These are phyloP conservation scores for Neocucurbitaria cava DNA, from an alignment of 2,329 filamentous ascomycete species.

Conservation along the genomic window DNA sequence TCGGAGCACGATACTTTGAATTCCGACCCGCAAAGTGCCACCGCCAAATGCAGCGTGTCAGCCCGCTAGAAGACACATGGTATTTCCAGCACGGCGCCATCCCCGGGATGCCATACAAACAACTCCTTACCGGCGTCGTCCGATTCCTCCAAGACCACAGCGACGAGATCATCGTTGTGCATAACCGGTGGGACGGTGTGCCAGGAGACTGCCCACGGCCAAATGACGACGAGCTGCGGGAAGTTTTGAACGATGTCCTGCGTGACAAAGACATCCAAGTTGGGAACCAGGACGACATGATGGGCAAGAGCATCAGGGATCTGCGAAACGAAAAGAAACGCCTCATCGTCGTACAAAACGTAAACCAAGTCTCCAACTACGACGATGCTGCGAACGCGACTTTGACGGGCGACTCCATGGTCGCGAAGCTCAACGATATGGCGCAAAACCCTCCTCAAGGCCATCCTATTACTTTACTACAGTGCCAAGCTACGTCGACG, in stretches of 20 bases:
- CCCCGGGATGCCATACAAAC: slow-evolving; percentile 57
- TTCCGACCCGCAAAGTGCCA: slow-evolving; percentile 60
- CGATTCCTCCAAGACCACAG: slow-evolving; percentile 52
- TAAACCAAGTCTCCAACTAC: slow-evolving; percentile 40
- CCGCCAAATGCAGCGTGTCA: slow-evolving; percentile 46
- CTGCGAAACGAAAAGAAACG: slow-evolving; percentile 34
- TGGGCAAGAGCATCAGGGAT: slow-evolving; percentile 27
- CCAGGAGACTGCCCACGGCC: slow-evolving; percentile 56
- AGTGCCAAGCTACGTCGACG: slow-evolving; percentile 61
- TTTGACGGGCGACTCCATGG: slow-evolving; percentile 37
- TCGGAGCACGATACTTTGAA: slow-evolving; percentile 61
- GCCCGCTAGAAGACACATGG: slow-evolving; percentile 53
- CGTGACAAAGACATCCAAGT: slow-evolving; percentile 21
- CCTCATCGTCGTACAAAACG: slow-evolving; percentile 35
- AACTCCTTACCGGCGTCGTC: slow-evolving; percentile 53
- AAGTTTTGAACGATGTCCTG: slow-evolving; percentile 47
- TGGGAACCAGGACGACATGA: slow-evolving; percentile 39
- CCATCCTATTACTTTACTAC: slow-evolving; percentile 40
- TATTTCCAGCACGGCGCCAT: slow-evolving; percentile 62
- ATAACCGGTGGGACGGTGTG: slow-evolving; percentile 60
- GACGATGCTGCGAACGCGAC: slow-evolving; percentile 44
- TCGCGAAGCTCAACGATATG: slow-evolving; percentile 33
- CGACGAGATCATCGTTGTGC: slow-evolving; percentile 58
- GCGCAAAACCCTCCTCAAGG: slow-evolving; percentile 22
- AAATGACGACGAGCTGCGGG: slow-evolving; percentile 50